phyloP scores from a whole-genome alignment of 1,284 basidiomycete genomes.

The Trichosporon ovoides region DNA sequence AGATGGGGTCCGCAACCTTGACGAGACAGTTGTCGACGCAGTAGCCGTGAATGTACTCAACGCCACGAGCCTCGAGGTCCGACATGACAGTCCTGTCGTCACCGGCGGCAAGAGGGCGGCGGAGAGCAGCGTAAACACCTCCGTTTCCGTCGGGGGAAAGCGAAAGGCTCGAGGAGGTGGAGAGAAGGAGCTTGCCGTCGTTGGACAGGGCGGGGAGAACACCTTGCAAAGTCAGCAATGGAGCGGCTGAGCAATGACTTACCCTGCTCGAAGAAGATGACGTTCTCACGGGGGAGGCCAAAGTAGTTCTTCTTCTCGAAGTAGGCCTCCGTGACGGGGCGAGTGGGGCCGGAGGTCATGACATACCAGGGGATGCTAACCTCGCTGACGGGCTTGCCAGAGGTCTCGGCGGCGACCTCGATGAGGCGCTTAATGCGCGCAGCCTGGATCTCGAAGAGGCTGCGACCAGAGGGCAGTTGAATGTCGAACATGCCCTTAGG shows the following conservation, averaged over 20 bases:
- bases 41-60: constrained; percentile 90
- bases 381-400: constrained; percentile 55
- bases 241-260: constrained; percentile 29
- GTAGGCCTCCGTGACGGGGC: constrained; percentile 77
- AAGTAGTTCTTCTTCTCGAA: constrained; percentile 77
- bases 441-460: constrained; percentile 94
- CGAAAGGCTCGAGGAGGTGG: constrained; percentile 68
- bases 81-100: constrained; percentile 66
- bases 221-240: constrained; percentile 54
- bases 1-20: constrained; percentile 91
- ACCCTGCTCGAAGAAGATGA: constrained; percentile 98
- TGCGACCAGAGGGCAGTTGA: constrained; percentile 83
- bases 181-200: constrained; percentile 90
- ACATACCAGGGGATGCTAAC: constrained; percentile 88
- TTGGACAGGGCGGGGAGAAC: constrained; percentile 90
- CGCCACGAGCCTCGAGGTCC: constrained; percentile 69
- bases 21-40: constrained; percentile 99
- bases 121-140: constrained; percentile 89
- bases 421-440: constrained; percentile 85
- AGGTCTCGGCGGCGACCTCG: constrained; percentile 60
- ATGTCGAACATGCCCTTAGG: constrained; percentile 99
- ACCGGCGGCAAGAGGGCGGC: constrained; percentile 63
- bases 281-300: constrained; percentile 71
- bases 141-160: constrained; percentile 98
- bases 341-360: constrained; percentile 97